A percentile compares a stretch with the other conserved stretches of the same genome.
Conservation (phyloP, 2,329 filamentous ascomycete genomes). For the Penicillium rolfsii region DNA sequence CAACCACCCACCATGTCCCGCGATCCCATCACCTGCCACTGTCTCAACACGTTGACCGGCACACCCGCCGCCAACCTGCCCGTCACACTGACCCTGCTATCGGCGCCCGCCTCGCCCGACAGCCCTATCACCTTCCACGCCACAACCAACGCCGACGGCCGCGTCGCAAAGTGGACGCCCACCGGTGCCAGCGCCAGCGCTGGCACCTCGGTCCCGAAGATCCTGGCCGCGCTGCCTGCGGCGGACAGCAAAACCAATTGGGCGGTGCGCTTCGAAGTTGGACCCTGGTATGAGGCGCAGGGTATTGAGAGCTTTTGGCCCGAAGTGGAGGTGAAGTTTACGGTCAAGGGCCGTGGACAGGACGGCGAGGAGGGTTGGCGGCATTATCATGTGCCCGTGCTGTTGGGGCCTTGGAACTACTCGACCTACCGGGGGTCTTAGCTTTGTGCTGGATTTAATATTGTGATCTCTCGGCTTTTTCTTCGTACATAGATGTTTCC, state of each 20-base stretch:
- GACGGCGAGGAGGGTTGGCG: conserved; percentile 49
- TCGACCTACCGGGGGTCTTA: conserved; percentile 56
- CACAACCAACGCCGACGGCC: conserved; percentile 51
- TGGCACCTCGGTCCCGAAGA: conserved; percentile 29
- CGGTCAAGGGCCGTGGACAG: conserved; percentile 47
- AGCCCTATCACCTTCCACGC: conserved; percentile 40
- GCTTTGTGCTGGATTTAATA: not conserved
- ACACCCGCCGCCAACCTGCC: conserved; percentile 51
- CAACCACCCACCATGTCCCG: conserved; percentile 38
- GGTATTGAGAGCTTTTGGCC: conserved; percentile 56
- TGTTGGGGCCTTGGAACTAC: conserved; percentile 56
- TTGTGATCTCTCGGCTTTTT: not conserved
- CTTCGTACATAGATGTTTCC: not conserved
- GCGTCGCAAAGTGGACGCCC: conserved; percentile 49
- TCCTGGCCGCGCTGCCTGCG: conserved; percentile 41
- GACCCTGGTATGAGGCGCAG: conserved; percentile 52
- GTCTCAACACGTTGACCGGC: conserved; percentile 54
- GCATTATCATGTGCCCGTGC: conserved; percentile 56
- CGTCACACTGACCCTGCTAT: conserved; percentile 61
- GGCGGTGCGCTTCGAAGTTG: conserved; percentile 51
- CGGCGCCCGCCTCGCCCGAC: conserved; percentile 46
- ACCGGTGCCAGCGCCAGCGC: conserved; percentile 19
- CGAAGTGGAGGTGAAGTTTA: conserved; percentile 55
- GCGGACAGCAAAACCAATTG: conserved; percentile 49
- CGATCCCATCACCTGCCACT: conserved; percentile 55